Evolutionary conservation across 306 rosid genomes (phyloP).

Genomic region (Rosa multiflora): DNA sequence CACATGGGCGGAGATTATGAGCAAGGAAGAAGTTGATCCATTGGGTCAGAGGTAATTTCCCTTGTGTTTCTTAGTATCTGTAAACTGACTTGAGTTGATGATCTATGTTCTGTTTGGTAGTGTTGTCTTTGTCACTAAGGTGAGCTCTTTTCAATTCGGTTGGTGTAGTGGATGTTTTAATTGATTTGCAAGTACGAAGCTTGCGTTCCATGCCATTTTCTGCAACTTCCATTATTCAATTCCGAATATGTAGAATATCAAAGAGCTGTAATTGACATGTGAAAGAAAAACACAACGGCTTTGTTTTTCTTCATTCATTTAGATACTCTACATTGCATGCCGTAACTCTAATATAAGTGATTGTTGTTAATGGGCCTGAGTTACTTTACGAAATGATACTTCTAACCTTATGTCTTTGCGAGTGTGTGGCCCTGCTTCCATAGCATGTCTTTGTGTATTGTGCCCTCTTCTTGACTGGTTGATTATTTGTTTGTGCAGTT

Average conservation of each 20-base stretch:
- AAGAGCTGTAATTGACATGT: background rate
- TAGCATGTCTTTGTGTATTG: background rate
- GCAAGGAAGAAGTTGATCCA: slow-evolving; percentile 1
- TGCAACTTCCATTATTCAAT: slow-evolving; percentile 1
- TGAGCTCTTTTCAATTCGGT: background rate
- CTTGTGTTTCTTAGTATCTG: background rate
- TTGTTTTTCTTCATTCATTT: background rate
- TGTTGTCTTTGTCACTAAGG: background rate
- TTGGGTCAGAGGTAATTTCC: slow-evolving; percentile 9
- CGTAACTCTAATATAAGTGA: background rate
- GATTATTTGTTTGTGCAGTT: slow-evolving; percentile 33
- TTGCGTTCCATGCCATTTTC: slow-evolving; percentile 12
- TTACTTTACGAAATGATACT: background rate
- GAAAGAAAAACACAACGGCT: background rate
- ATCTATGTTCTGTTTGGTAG: background rate
- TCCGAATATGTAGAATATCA: background rate
- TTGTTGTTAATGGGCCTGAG: background rate
- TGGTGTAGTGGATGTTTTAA: background rate
- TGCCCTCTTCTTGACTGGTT: background rate
- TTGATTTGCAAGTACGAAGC: background rate
- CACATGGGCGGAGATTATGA: slow-evolving; percentile 44
- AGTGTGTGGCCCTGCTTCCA: background rate
- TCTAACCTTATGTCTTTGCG: background rate
- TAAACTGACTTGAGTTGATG: background rate
- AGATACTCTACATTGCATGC: background rate